Percentiles rank a stretch among this genome's conserved stretches.
Evolutionary conservation across 2,329 filamentous ascomycete genomes (phyloP).

Genomic region (Venturia oleaginea): DNA sequence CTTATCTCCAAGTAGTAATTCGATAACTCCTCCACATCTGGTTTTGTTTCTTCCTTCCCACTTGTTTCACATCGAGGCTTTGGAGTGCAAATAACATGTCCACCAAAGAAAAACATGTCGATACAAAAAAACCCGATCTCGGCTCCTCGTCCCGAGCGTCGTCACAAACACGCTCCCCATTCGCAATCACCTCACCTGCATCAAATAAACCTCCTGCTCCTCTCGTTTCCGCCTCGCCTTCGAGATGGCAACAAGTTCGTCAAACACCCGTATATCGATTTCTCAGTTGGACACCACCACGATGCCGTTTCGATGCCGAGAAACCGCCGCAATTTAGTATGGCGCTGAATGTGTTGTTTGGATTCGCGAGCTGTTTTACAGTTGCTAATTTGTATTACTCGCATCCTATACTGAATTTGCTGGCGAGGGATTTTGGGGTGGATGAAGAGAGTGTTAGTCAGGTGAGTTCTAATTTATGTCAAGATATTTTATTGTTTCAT

Average conservation of each 20-base stretch:
- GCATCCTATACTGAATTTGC: slow-evolving; percentile 67
- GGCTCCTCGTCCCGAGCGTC: not conserved
- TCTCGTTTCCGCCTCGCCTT: not conserved
- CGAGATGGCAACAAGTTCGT: not conserved
- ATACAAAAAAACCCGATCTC: not conserved
- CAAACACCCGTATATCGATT: not conserved
- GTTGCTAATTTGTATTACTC: slow-evolving; percentile 78
- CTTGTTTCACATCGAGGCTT: not conserved
- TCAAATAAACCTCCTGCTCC: not conserved
- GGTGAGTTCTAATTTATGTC: not conserved
- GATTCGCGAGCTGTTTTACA: slow-evolving; percentile 56
- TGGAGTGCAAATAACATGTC: not conserved
- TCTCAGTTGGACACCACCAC: slow-evolving; percentile 48
- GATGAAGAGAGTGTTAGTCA: slow-evolving; percentile 57
- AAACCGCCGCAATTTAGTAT: slow-evolving; percentile 61
- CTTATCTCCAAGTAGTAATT: not conserved
- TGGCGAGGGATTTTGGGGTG: slow-evolving; percentile 63
- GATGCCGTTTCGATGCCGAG: slow-evolving; percentile 58
- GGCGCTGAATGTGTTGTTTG: slow-evolving; percentile 61
- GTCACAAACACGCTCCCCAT: not conserved
- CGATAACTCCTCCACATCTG: not conserved
- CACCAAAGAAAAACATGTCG: not conserved
- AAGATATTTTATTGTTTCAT: too few relatives aligned
- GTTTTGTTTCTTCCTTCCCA: not conserved
- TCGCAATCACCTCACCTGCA: not conserved